phyloP scores from a whole-genome alignment of 1,139 yeast genomes.

The Nadsonia commutata region DNA sequence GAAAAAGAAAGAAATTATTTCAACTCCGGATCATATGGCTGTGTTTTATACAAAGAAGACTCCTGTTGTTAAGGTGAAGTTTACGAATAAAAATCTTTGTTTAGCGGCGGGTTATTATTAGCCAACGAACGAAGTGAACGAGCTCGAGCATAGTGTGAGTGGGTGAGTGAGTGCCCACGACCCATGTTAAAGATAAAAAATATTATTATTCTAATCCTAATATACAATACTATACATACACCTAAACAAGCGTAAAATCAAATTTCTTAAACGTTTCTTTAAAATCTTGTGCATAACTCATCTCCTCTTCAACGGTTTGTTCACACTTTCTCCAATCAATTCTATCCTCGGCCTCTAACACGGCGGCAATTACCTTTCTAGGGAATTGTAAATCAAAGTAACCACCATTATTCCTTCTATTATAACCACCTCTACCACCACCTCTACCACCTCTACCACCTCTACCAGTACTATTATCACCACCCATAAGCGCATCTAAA shows the following conservation, averaged over 20 bases:
- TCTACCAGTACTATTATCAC: constrained; percentile 98
- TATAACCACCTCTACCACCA: constrained; percentile 5
- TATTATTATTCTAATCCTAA: too few species aligned
- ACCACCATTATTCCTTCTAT: constrained; percentile 9
- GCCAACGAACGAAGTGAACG: too few species aligned
- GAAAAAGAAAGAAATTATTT: constrained; percentile 54
- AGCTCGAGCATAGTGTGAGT: too few species aligned
- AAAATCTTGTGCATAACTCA: constrained; percentile 42
- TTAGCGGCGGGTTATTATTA: constrained; percentile 92
- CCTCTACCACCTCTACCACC: background rate
- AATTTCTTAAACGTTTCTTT: constrained; percentile 33
- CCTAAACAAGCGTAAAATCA: constrained; percentile 25
- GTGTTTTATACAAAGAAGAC: constrained; percentile 92
- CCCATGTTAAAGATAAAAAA: too few species aligned
- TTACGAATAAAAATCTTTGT: constrained; percentile 80
- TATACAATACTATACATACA: too few species aligned
- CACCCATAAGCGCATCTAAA: constrained; percentile 85
- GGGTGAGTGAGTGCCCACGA: too few species aligned
- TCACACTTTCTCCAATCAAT: constrained; percentile 63
- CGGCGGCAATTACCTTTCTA: constrained; percentile 53
- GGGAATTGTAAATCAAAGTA: constrained; percentile 12
- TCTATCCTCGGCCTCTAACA: constrained; percentile 38
- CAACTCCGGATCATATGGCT: constrained; percentile 82
- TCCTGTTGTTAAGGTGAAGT: constrained; percentile 85
- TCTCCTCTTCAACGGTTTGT: constrained; percentile 45